Conservation (phyloP, 352 stramenopile species). For the Globisporangium recalcitrans region DNA sequence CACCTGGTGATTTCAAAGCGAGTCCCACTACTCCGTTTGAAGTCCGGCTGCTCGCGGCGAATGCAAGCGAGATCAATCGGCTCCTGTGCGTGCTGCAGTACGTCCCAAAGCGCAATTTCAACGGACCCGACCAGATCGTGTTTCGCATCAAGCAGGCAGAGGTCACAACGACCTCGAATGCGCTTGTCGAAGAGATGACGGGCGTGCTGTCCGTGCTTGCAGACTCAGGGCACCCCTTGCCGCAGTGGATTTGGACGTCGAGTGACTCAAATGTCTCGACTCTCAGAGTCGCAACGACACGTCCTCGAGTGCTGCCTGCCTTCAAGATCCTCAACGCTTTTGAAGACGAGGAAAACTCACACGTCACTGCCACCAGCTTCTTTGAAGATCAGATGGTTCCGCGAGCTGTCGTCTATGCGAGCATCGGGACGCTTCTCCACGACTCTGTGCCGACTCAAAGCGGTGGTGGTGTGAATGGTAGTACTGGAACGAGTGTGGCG, state of each 20-base stretch:
- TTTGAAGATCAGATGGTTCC: slow-evolving; percentile 13
- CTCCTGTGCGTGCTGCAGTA: slow-evolving; percentile 25
- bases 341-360: background rate
- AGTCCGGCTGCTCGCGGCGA: slow-evolving; percentile 1
- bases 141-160: slow-evolving; percentile 19
- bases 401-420: slow-evolving; percentile 1
- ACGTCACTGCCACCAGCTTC: background rate
- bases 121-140: slow-evolving; percentile 34
- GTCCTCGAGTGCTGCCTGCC: background rate
- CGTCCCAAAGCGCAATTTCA: slow-evolving; percentile 26
- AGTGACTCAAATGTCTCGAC: slow-evolving; percentile 13
- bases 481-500: background rate
- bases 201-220: slow-evolving; percentile 35
- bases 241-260: slow-evolving; percentile 21
- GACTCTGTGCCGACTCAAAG: background rate
- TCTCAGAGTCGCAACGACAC: background rate
- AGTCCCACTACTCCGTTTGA: slow-evolving; percentile 3
- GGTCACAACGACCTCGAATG: background rate
- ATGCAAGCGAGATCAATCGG: slow-evolving; percentile 5
- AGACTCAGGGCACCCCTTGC: slow-evolving; percentile 21
- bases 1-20: background rate
- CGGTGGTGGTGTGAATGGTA: background rate
- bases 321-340: slow-evolving; percentile 13
- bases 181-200: slow-evolving; percentile 6
- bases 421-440: slow-evolving; percentile 8